Percentiles rank a stretch among this genome's conserved stretches.
Evolutionary conservation across 2,329 filamentous ascomycete species (phyloP).

Genomic region (Trichocomaceae sp.): DNA sequence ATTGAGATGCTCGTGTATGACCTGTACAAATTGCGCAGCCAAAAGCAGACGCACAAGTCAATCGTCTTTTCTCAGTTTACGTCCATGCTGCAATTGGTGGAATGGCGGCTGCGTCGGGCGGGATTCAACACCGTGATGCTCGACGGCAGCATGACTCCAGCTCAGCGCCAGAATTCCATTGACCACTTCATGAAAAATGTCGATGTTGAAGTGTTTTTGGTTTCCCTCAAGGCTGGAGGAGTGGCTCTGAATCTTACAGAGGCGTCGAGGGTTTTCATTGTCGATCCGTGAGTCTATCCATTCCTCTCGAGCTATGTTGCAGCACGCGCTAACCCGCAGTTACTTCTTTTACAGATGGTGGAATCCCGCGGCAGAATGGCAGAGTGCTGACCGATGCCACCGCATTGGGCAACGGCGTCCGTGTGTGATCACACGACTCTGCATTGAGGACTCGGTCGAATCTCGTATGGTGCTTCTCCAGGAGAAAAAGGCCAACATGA

Average conservation of each 20-base stretch:
- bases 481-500: constrained; percentile 98
- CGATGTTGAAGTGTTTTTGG: constrained; percentile 90
- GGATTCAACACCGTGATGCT: constrained; percentile 98
- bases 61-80: constrained; percentile 98
- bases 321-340: not conserved
- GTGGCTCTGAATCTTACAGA: constrained; percentile 94
- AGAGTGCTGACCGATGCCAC: constrained; percentile 88
- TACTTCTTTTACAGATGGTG: constrained; percentile 67
- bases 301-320: not conserved
- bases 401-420: constrained; percentile 92
- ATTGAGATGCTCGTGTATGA: constrained; percentile 96
- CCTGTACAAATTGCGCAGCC: constrained; percentile 81
- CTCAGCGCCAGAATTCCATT: constrained; percentile 86
- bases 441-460: constrained; percentile 95
- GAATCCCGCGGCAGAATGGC: constrained; percentile 99
- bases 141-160: constrained; percentile 93
- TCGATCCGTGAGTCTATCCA: constrained; percentile 69
- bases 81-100: constrained; percentile 92
- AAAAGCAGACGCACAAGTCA: constrained; percentile 89
- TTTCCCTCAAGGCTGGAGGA: constrained; percentile 91
- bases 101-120: constrained; percentile 93
- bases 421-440: constrained; percentile 87
- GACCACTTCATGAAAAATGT: constrained; percentile 95
- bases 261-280: constrained; percentile 88
- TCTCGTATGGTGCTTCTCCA: constrained; percentile 91